Conservation (phyloP, 768 basidiomycete genomes). For the Russula abietina region DNA sequence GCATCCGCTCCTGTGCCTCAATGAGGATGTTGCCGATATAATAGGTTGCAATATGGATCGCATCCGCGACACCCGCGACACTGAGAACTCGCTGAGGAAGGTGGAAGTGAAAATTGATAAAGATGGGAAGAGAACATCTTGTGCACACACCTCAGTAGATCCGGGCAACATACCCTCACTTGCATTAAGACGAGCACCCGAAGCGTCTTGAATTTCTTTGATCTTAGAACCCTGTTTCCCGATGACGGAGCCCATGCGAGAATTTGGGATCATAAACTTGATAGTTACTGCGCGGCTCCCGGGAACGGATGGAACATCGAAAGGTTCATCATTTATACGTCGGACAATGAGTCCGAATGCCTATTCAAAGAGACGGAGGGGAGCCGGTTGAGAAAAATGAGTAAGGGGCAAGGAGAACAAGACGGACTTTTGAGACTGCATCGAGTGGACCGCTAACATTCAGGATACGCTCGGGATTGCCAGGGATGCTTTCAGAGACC, state of each 20-base stretch:
- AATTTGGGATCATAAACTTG: conserved; percentile 99
- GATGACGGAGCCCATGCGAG: conserved; percentile 98
- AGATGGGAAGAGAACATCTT: background rate
- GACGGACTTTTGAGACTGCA: conserved; percentile 90
- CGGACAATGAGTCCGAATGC: conserved; percentile 98
- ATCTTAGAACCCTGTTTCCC: conserved; percentile 98
- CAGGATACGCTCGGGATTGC: conserved; percentile 97
- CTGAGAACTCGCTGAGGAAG: conserved; percentile 81
- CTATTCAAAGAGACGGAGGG: conserved; percentile 37
- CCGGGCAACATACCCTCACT: conserved; percentile 98
- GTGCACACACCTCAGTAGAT: conserved; percentile 83
- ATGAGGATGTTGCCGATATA: conserved; percentile 98
- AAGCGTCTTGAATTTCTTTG: conserved; percentile 99
- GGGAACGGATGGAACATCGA: conserved; percentile 94
- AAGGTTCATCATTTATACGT: conserved; percentile 98
- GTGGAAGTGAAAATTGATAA: conserved; percentile 15
- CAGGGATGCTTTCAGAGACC: conserved; percentile 97
- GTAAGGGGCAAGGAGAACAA: conserved; percentile 6
- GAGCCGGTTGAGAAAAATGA: background rate
- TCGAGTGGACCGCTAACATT: conserved; percentile 95
- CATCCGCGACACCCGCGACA: conserved; percentile 97
- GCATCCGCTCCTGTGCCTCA: conserved; percentile 83
- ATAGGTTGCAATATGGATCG: conserved; percentile 98
- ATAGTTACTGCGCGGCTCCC: conserved; percentile 98
- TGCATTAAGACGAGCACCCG: conserved; percentile 91